These are phyloP conservation scores for Bruguiera hainesii DNA, from an alignment of 441 rosid genomes.

Conservation along the genomic window DNA sequence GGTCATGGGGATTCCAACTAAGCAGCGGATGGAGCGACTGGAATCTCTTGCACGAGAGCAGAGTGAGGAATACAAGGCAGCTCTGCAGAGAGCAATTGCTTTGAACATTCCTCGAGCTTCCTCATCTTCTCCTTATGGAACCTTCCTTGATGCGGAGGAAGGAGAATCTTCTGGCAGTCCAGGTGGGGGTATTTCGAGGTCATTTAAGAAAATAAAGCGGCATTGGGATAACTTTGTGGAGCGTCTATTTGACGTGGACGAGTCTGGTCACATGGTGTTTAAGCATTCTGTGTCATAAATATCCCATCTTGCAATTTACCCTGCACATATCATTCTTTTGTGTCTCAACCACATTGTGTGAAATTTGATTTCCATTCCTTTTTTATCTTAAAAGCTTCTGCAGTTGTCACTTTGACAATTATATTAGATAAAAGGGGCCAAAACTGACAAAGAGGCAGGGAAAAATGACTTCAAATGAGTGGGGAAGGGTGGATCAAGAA, in stretches of 20 bases:
- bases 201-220: conserved; percentile 44
- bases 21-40: conserved; percentile 76
- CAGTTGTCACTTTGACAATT: background rate
- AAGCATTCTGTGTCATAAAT: conserved; percentile 29
- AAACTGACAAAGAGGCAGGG: no score
- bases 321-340: conserved; percentile 22
- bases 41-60: conserved; percentile 64
- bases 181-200: conserved; percentile 26
- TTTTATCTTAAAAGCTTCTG: background rate
- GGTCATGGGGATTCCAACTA: conserved; percentile 63
- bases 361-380: no score
- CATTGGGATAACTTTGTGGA: conserved; percentile 60
- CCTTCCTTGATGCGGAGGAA: conserved; percentile 55
- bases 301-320: conserved; percentile 10
- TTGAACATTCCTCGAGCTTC: conserved; percentile 53
- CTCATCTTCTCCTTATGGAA: conserved; percentile 66
- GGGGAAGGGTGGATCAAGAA: no score
- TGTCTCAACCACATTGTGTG: background rate
- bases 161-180: conserved; percentile 52
- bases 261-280: conserved; percentile 42
- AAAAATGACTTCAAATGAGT: no score
- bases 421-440: background rate
- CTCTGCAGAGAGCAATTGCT: conserved; percentile 64
- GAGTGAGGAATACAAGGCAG: conserved; percentile 74
- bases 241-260: conserved; percentile 49